Conservation (phyloP, 2,329 filamentous ascomycete genomes). For the Alternaria ventricosa region DNA sequence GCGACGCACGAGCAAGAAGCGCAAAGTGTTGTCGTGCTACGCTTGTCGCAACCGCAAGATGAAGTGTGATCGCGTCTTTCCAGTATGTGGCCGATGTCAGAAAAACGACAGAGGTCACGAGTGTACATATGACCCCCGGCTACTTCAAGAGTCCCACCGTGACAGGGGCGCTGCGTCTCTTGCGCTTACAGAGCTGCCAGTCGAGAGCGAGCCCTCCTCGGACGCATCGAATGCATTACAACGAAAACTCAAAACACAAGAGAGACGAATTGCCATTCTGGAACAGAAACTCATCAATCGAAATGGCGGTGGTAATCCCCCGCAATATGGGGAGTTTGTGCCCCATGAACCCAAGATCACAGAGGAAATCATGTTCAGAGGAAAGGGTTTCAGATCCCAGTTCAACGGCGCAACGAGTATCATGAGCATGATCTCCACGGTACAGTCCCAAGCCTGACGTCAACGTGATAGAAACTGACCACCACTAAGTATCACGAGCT, state of each 20-base stretch:
- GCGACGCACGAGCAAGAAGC: slow-evolving; percentile 51
- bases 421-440: slow-evolving; percentile 43
- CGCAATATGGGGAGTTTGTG: slow-evolving; percentile 20
- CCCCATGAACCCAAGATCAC: slow-evolving; percentile 22
- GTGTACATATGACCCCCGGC: slow-evolving; percentile 51
- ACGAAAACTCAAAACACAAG: slow-evolving; percentile 40
- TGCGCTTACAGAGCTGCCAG: slow-evolving; percentile 6
- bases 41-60: slow-evolving; percentile 56
- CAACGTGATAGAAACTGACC: slow-evolving; percentile 10
- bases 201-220: slow-evolving; percentile 3
- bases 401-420: slow-evolving; percentile 54
- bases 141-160: slow-evolving; percentile 39
- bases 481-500: slow-evolving; percentile 44
- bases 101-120: slow-evolving; percentile 52
- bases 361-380: slow-evolving; percentile 53
- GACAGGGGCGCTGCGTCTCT: slow-evolving; percentile 28
- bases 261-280: slow-evolving; percentile 39
- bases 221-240: slow-evolving; percentile 26
- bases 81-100: slow-evolving; percentile 53
- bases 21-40: slow-evolving; percentile 56
- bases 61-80: slow-evolving; percentile 55
- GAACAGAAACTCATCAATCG: slow-evolving; percentile 37
- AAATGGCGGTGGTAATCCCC: slow-evolving; percentile 23
- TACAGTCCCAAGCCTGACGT: slow-evolving; percentile 16
- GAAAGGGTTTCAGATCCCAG: slow-evolving; percentile 54